Evolutionary conservation across 768 basidiomycete species (phyloP), one percentile per base, ranked within the genome.

Genomic region (Russula sp.): DNA sequence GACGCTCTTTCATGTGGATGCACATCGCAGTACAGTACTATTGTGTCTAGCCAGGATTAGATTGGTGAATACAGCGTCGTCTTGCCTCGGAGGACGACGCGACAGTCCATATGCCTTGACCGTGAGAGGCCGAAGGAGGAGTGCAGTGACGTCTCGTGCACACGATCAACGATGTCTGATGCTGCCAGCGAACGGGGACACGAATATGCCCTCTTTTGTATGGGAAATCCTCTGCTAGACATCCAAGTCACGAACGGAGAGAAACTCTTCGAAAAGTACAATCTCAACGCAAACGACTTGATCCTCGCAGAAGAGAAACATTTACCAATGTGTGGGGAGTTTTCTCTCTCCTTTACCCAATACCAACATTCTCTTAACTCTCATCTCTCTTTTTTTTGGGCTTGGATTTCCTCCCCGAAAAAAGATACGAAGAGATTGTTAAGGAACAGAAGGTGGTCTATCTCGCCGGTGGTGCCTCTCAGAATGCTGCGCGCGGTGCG

Each of bases 161-260:
- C 25, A 29, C 25, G 25, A 29, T 29, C 25, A 29, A 29, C 25
- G 25, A 29, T 29, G 25, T 29, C 25, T 29, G 25, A 29, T 29
- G 25, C 25, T 29, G 1, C 25, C 25, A 29, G 25, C 25, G 25
- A 29, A 3, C 25, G 3, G 25, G 25, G 25, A 29, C 25, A 29
- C 25, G 25, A 29, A 25, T 87, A 84, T 77, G 72, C 79, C 47
- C 76, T 98, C 49, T 93, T 98, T 76, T 91, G 86, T 77, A 77
- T 98, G 76, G 96, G 96, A 46, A 98, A 98, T 76, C 96, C 96
- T 68, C 81, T 98, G 71, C 87, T 98, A 53, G 95, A 99, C 74
- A 88, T 99, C 78, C 94, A 96, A 76, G 93, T 96, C 70, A 83
- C 77, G 64, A 81, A 91, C 64, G 93, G 90, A 53, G 92, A 95